Percentiles rank a stretch among this genome's conserved stretches.
phyloP scores from a whole-genome alignment of 768 basidiomycete genomes.

The Sporobolomyces pararoseus region DNA sequence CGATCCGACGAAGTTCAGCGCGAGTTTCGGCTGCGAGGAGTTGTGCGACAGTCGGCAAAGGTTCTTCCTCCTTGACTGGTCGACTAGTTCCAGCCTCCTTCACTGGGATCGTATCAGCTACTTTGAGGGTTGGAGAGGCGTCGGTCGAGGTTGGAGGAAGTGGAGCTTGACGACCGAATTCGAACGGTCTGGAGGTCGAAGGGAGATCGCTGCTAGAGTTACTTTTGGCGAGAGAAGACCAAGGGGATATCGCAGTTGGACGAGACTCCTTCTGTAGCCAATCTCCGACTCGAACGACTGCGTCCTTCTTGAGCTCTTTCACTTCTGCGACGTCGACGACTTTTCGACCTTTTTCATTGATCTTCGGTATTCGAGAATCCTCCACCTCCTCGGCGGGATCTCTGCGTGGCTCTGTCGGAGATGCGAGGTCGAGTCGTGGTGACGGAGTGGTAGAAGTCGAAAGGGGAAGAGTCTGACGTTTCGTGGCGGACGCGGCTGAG shows the following conservation, averaged over 20 bases:
- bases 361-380: not conserved
- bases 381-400: not conserved
- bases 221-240: not conserved
- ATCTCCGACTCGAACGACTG: slow-evolving; percentile 15
- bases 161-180: slow-evolving; percentile 21
- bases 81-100: too few species aligned
- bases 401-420: not conserved
- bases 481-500: not conserved
- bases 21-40: slow-evolving; percentile 26
- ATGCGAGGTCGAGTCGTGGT: not conserved
- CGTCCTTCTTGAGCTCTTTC: slow-evolving; percentile 26
- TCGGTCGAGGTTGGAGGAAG: slow-evolving; percentile 9
- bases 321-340: slow-evolving; percentile 28
- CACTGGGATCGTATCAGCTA: too few species aligned
- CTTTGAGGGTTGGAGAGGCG: not conserved
- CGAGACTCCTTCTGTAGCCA: slow-evolving; percentile 13
- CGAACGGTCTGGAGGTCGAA: not conserved
- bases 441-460: not conserved
- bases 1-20: not conserved
- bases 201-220: not conserved
- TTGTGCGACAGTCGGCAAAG: slow-evolving; percentile 24
- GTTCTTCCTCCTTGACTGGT: too few species aligned
- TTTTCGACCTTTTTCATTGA: slow-evolving; percentile 31
- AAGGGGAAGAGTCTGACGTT: slow-evolving; percentile 1
- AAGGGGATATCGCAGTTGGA: not conserved